Conservation (phyloP, 2,329 filamentous ascomycete species). For the Raffaelea arxii region DNA sequence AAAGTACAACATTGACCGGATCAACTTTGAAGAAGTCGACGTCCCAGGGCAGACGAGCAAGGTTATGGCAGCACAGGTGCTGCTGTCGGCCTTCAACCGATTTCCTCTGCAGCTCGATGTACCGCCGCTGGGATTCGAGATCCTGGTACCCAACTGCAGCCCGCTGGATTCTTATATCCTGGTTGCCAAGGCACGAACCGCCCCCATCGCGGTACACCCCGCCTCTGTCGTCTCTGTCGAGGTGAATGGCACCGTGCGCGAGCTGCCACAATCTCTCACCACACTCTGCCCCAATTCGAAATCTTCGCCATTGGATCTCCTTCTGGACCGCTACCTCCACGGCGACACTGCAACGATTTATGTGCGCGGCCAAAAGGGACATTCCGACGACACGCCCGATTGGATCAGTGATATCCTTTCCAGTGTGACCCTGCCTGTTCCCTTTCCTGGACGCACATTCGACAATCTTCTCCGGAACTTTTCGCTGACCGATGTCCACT, state of each 20-base stretch:
- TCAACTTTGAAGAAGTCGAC: slow-evolving; percentile 68
- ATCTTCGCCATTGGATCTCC: slow-evolving; percentile 73
- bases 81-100: slow-evolving; percentile 61
- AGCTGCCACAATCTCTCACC: slow-evolving; percentile 65
- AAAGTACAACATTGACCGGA: slow-evolving; percentile 68
- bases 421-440: slow-evolving; percentile 73
- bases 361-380: slow-evolving; percentile 65
- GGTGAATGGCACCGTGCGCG: slow-evolving; percentile 60
- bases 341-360: slow-evolving; percentile 72
- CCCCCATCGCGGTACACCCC: slow-evolving; percentile 56
- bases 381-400: slow-evolving; percentile 57
- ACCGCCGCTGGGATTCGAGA: slow-evolving; percentile 72
- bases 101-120: slow-evolving; percentile 70
- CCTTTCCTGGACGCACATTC: slow-evolving; percentile 72
- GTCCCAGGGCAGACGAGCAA: slow-evolving; percentile 36
- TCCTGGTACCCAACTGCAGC: slow-evolving; percentile 75
- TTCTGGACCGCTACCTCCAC: slow-evolving; percentile 73
- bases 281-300: slow-evolving; percentile 64
- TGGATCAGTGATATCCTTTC: slow-evolving; percentile 78
- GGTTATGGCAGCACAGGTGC: slow-evolving; percentile 72
- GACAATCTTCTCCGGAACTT: slow-evolving; percentile 83
- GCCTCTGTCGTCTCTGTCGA: slow-evolving; percentile 57
- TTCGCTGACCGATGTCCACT: slow-evolving; percentile 74
- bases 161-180: slow-evolving; percentile 62
- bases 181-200: slow-evolving; percentile 66